Percentiles rank a stretch among this genome's conserved stretches.
These are phyloP conservation scores for Cucurbita ficifolia DNA, from an alignment of 306 rosid genomes.

Conservation along the genomic window DNA sequence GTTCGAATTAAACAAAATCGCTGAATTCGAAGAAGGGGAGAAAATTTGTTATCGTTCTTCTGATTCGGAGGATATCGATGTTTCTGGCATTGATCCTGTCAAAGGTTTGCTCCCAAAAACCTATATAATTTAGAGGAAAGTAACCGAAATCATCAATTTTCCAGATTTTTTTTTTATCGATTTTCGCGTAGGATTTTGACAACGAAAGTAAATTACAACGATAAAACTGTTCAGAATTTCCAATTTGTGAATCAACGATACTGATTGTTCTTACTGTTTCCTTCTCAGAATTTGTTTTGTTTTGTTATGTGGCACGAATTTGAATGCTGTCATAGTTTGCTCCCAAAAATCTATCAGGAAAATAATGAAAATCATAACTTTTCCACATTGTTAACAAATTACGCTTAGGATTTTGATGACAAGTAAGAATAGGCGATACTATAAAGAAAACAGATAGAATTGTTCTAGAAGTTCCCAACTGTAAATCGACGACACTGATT, in stretches of 20 bases:
- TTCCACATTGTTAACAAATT: not conserved
- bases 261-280: not conserved
- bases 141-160: not conserved
- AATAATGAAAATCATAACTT: not conserved
- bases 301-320: slow-evolving; percentile 53
- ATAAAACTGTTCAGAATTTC: not conserved
- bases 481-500: not conserved
- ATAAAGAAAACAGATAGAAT: not conserved
- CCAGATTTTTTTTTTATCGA: not conserved
- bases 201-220: not conserved
- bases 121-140: not conserved
- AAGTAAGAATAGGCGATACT: not conserved
- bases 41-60: slow-evolving; percentile 7
- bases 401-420: not conserved
- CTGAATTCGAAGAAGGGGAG: slow-evolving; percentile 7
- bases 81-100: slow-evolving; percentile 48
- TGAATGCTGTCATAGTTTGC: slow-evolving; percentile 54
- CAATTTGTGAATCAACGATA: not conserved
- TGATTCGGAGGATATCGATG: slow-evolving; percentile 24
- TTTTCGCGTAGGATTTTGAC: not conserved
- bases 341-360: not conserved
- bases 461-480: not conserved
- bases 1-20: slow-evolving; percentile 29
- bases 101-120: slow-evolving; percentile 35
- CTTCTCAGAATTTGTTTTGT: slow-evolving; percentile 61